Percentiles rank a stretch among this genome's conserved stretches.
Conservation (phyloP, 805 yeast genomes). For the Teunomyces kruisii region DNA sequence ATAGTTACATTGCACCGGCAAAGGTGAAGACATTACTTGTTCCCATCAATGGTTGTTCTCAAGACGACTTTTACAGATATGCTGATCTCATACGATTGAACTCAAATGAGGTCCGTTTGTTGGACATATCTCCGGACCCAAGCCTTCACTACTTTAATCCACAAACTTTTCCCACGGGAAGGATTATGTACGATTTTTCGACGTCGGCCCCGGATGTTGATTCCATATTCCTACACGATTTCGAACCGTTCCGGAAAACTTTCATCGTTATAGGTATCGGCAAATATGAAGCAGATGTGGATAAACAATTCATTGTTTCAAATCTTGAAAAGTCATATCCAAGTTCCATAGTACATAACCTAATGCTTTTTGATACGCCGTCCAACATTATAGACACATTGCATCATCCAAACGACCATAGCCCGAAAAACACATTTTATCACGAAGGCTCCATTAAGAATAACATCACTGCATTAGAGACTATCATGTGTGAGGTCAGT, state of each 20-base stretch:
- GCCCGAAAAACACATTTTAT: slow-evolving; percentile 19
- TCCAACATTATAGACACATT: slow-evolving; percentile 5
- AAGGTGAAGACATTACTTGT: slow-evolving; percentile 64
- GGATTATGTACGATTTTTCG: slow-evolving; percentile 58
- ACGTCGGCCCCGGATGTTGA: slow-evolving; percentile 50
- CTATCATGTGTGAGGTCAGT: slow-evolving; percentile 72
- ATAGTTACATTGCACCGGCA: slow-evolving; percentile 62
- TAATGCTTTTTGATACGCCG: slow-evolving; percentile 56
- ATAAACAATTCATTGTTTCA: slow-evolving; percentile 15
- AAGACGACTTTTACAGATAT: slow-evolving; percentile 43
- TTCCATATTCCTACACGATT: slow-evolving; percentile 71
- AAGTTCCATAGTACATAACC: slow-evolving; percentile 52
- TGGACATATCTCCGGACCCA: slow-evolving; percentile 69
- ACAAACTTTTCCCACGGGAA: slow-evolving; percentile 79
- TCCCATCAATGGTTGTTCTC: slow-evolving; percentile 56
- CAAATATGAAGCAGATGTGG: slow-evolving; percentile 18
- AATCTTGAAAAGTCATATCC: slow-evolving; percentile 50
- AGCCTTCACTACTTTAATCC: slow-evolving; percentile 64
- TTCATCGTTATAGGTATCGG: slow-evolving; percentile 56
- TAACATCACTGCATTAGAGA: slow-evolving; percentile 44
- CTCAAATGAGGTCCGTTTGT: slow-evolving; percentile 60
- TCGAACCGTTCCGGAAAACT: slow-evolving; percentile 85
- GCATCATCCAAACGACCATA: slow-evolving; percentile 14
- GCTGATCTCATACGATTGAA: slow-evolving; percentile 45
- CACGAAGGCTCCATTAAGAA: slow-evolving; percentile 25